Percentiles rank a stretch among this genome's conserved stretches.
Evolutionary conservation across 306 rosid genomes (phyloP).

Genomic region (Acacia crassicarpa): DNA sequence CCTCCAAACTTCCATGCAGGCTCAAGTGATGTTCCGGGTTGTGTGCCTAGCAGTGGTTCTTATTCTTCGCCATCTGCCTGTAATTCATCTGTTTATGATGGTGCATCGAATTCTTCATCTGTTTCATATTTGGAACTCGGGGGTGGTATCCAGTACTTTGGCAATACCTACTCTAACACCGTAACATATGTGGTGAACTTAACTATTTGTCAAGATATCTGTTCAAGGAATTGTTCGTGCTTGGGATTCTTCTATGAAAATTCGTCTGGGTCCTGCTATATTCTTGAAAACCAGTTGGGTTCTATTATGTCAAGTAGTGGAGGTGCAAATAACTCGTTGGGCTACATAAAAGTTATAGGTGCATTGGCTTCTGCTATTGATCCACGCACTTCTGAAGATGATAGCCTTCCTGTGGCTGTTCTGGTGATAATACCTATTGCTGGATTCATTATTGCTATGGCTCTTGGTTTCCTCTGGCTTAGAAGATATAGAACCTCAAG

Average conservation of each 20-base stretch:
- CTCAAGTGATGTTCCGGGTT: constrained; percentile 47
- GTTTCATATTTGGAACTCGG: constrained; percentile 64
- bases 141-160: constrained; percentile 53
- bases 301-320: constrained; percentile 47
- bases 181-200: constrained; percentile 42
- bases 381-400: constrained; percentile 19
- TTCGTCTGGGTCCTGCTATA: constrained; percentile 69
- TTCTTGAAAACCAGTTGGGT: constrained; percentile 62
- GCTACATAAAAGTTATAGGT: constrained; percentile 57
- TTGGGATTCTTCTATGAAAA: constrained; percentile 63
- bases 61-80: constrained; percentile 59
- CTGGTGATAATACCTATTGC: constrained; percentile 61
- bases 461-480: constrained; percentile 53
- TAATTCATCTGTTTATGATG: constrained; percentile 29
- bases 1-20: constrained; percentile 55
- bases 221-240: constrained; percentile 80
- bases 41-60: constrained; percentile 63
- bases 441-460: constrained; percentile 52
- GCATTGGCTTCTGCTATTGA: constrained; percentile 19
- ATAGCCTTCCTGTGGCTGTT: constrained; percentile 55
- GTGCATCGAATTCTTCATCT: constrained; percentile 43
- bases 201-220: constrained; percentile 59
- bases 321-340: constrained; percentile 38
- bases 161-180: constrained; percentile 50
- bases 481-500: constrained; percentile 47